Conservation (phyloP, 371 early-diverging fungal genomes). For the Saksenaea vasiformis region DNA sequence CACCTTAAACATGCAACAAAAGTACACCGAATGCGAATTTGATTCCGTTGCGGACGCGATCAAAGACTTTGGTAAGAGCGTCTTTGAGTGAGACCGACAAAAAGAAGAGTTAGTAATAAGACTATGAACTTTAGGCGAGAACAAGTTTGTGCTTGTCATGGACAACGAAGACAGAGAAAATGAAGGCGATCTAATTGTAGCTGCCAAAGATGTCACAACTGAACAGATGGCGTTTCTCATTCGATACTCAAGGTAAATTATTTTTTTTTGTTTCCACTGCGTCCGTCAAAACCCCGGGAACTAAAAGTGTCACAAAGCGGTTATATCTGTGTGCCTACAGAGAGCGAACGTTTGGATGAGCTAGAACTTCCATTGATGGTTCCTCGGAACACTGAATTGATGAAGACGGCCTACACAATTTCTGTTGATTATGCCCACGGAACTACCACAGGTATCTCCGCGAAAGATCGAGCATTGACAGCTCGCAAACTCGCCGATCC, state of each 20-base stretch:
- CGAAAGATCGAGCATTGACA: slow-evolving; percentile 87
- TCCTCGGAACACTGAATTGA: slow-evolving; percentile 80
- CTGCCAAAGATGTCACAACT: slow-evolving; percentile 86
- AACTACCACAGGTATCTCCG: slow-evolving; percentile 95
- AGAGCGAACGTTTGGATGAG: slow-evolving; percentile 74
- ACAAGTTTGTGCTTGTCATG: slow-evolving; percentile 87
- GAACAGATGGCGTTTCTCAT: slow-evolving; percentile 94
- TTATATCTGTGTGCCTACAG: slow-evolving; percentile 87
- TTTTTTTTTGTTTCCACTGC: not conserved
- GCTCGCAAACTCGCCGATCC: slow-evolving; percentile 77
- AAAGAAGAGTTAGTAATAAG: not conserved
- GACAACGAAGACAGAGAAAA: slow-evolving; percentile 98
- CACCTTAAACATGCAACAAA: slow-evolving; percentile 9
- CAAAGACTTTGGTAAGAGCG: slow-evolving; percentile 31
- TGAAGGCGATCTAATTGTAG: slow-evolving; percentile 96
- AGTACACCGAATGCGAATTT: slow-evolving; percentile 24
- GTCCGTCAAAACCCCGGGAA: not conserved
- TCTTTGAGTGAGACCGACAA: not conserved
- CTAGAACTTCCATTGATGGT: slow-evolving; percentile 94
- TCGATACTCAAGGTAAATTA: slow-evolving; percentile 79
- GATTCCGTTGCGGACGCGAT: slow-evolving; percentile 35
- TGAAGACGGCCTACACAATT: slow-evolving; percentile 92
- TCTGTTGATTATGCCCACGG: slow-evolving; percentile 84
- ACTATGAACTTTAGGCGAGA: slow-evolving; percentile 39
- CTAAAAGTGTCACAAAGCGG: slow-evolving; percentile 60